Evolutionary conservation across 768 basidiomycete species (phyloP), one percentile per base, ranked within the genome.

Genomic region (Artomyces pyxidatus): DNA sequence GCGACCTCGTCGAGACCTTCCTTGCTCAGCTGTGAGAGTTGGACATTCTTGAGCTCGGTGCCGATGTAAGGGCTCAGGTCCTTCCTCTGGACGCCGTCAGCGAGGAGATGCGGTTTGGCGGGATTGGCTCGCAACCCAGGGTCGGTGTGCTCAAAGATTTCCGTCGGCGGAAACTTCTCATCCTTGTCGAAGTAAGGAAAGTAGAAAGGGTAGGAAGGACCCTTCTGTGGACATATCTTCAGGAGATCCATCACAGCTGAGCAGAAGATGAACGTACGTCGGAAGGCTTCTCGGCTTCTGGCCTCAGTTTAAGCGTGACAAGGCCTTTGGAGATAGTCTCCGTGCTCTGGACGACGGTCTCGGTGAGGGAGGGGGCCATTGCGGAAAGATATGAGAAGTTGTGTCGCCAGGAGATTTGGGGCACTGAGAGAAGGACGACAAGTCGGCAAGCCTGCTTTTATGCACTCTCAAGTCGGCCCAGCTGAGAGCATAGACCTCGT

Each of bases 1-100:
- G 56, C 56, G 32, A 64, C 56, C 52, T 63, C 61, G 39, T 64
- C 63, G 6, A 79, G 68, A 1, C 78, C 78, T 45, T 72, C 76
- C 37, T 70, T 66, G 51, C 63, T 64, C 42, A 80, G 70, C 51
- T 77, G 63, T 7, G 76, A 78, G 47, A 81, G 65, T 53, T 80
- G 77, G 6, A 80, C 65, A 2, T 75, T 77, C 14, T 58, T 59
- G 50, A 78, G 54, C 49, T 77, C 74, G 4, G 76, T 75, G 21
- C 77, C 78, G 48, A 78, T 56, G 63, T 73, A 77, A 0, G 75
- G 76, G 59, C 68, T 73, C 44, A 80, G 55, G 48, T 78, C 57
- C 37, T 54, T 61, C 3, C 67, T 58, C 14, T 51, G 69, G 11
- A 66, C 63, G 49, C 71, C 71, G 29, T 68, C 54, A 4, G 56